A percentile compares a stretch with the other conserved stretches of the same genome.
phyloP scores from a whole-genome alignment of 2,329 filamentous ascomycete genomes.

The Apiospora rasikravindrae region DNA sequence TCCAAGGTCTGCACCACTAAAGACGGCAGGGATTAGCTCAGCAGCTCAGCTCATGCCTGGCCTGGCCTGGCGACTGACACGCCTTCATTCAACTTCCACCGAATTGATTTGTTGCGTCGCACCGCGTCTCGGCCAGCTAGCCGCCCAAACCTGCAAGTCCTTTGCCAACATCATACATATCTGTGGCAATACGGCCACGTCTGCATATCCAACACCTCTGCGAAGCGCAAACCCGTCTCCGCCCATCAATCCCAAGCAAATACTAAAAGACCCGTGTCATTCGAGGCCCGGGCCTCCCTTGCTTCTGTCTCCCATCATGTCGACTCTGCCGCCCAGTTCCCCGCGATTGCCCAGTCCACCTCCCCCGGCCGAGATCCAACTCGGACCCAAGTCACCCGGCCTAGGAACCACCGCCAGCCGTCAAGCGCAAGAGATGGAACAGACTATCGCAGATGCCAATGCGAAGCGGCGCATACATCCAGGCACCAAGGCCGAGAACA shows the following conservation, averaged over 20 bases:
- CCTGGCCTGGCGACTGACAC: constrained; percentile 5
- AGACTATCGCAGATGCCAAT: constrained; percentile 71
- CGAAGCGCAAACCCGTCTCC: not conserved
- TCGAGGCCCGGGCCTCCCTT: constrained; percentile 25
- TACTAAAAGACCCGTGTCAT: constrained; percentile 15
- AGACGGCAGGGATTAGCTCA: not conserved
- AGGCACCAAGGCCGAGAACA: constrained; percentile 89
- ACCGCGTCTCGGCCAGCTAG: constrained; percentile 16
- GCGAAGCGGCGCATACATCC: constrained; percentile 86
- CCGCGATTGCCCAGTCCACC: constrained; percentile 94
- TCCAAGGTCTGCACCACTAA: not conserved
- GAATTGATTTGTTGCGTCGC: constrained; percentile 17
- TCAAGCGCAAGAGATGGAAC: constrained; percentile 67
- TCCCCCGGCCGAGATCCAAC: constrained; percentile 92
- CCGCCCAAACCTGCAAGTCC: constrained; percentile 11
- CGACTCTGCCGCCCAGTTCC: constrained; percentile 71
- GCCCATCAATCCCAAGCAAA: not conserved
- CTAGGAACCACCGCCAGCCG: constrained; percentile 49
- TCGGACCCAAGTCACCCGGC: constrained; percentile 75
- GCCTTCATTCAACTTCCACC: constrained; percentile 7
- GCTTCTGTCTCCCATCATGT: constrained; percentile 47
- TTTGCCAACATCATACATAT: constrained; percentile 10
- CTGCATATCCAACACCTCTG: not conserved
- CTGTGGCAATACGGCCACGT: constrained; percentile 11
- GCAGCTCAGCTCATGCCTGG: not conserved